Evolutionary conservation across 2,329 filamentous ascomycete genomes (phyloP).

Genomic region (Tolypocladium tundrense): DNA sequence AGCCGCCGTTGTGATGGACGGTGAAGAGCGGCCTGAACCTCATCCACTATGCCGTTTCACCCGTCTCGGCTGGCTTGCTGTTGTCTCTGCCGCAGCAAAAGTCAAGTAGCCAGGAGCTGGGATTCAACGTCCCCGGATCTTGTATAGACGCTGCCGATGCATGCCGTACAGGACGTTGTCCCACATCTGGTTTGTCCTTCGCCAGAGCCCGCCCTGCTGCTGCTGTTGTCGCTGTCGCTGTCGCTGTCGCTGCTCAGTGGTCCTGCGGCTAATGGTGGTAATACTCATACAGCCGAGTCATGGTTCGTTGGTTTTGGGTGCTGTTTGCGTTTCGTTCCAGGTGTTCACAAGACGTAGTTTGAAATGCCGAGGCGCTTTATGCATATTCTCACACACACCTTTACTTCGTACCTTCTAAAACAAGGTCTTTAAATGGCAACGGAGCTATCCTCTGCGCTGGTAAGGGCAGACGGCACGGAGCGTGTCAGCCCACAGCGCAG

Average conservation of each 20-base stretch:
- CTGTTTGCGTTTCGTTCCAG: not conserved
- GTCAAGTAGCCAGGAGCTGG: no score
- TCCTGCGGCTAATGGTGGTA: conserved; percentile 12
- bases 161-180: conserved; percentile 27
- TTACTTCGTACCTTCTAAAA: not conserved
- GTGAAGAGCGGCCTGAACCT: no score
- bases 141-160: conserved; percentile 28
- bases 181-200: conserved; percentile 26
- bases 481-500: no score
- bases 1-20: not conserved
- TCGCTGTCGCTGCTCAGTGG: not conserved
- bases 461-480: not conserved
- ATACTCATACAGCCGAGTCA: conserved; percentile 8
- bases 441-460: not conserved
- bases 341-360: not conserved
- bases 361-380: not conserved
- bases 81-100: not conserved
- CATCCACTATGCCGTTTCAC: not conserved
- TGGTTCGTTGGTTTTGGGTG: not conserved
- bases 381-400: not conserved
- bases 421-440: not conserved
- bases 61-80: not conserved
- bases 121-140: conserved; percentile 16
- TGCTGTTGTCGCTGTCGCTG: conserved; percentile 1
- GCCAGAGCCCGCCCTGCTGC: conserved; percentile 13